phyloP scores from a whole-genome alignment of 2,329 filamentous ascomycete genomes.

The Microcyclospora pomicola region DNA sequence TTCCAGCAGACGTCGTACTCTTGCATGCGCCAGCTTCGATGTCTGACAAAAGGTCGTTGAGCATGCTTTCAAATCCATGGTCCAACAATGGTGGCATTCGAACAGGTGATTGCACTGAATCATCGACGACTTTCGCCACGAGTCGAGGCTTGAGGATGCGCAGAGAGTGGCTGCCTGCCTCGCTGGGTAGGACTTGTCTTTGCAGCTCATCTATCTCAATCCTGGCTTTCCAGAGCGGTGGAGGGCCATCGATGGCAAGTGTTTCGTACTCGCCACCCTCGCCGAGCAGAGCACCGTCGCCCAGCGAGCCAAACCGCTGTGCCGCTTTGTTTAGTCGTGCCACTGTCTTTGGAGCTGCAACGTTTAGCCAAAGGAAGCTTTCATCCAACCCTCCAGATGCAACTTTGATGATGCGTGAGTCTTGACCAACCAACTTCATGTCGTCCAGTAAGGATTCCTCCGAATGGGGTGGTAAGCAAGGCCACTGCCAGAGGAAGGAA shows the following conservation, averaged over 20 bases:
- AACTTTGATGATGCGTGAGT: conserved; percentile 89
- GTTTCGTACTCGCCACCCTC: conserved; percentile 97
- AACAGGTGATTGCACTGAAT: conserved; percentile 18
- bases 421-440: conserved; percentile 64
- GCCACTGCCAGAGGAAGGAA: conserved; percentile 87
- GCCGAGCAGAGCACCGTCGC: conserved; percentile 61
- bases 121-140: conserved; percentile 26
- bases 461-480: conserved; percentile 46
- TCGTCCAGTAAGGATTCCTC: conserved; percentile 53
- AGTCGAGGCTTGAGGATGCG: conserved; percentile 46
- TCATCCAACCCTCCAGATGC: conserved; percentile 81
- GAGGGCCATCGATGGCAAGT: conserved; percentile 68
- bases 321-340: conserved; percentile 40
- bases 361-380: conserved; percentile 64
- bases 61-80: conserved; percentile 37
- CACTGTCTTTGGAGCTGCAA: conserved; percentile 43
- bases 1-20: background rate
- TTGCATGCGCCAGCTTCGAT: background rate
- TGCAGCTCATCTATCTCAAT: conserved; percentile 48
- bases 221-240: conserved; percentile 53
- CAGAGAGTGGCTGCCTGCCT: conserved; percentile 66
- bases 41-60: conserved; percentile 12
- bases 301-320: conserved; percentile 50
- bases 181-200: conserved; percentile 45
- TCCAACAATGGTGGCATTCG: conserved; percentile 56